Evolutionary conservation across 352 stramenopile species (phyloP).

Genomic region (Pythium dissotocum): DNA sequence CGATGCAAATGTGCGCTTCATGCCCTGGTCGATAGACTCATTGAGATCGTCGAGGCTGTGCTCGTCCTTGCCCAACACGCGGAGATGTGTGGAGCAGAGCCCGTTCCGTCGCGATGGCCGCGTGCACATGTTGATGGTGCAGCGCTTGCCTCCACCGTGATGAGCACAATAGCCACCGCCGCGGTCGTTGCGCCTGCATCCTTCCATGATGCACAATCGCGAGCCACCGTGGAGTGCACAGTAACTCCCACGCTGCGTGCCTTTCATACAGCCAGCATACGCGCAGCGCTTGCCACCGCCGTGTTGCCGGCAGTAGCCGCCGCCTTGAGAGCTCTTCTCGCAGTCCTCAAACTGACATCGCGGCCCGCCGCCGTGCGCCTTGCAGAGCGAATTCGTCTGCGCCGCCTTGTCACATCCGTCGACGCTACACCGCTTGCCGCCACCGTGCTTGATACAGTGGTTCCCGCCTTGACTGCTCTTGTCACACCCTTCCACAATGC

Average conservation of each 20-base stretch:
- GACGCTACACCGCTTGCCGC: conserved; percentile 80
- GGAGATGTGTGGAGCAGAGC: conserved; percentile 78
- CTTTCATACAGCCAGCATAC: conserved; percentile 39
- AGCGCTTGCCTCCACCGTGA: conserved; percentile 79
- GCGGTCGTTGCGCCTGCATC: conserved; percentile 74
- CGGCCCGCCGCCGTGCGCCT: conserved; percentile 44
- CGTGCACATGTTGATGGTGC: conserved; percentile 57
- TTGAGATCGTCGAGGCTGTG: conserved; percentile 26
- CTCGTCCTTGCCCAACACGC: conserved; percentile 15
- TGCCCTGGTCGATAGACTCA: conserved; percentile 12
- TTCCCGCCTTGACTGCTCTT: conserved; percentile 85
- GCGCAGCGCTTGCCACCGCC: conserved; percentile 49
- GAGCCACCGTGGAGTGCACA: conserved; percentile 55
- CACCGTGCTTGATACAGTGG: conserved; percentile 86
- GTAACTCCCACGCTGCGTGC: conserved; percentile 40
- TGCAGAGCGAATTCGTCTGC: conserved; percentile 48
- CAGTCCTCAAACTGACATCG: conserved; percentile 43
- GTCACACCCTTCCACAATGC: conserved; percentile 70
- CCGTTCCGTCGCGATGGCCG: conserved; percentile 78
- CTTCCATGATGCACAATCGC: conserved; percentile 69
- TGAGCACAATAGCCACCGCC: conserved; percentile 31
- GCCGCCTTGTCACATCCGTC: conserved; percentile 76
- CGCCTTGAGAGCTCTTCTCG: conserved; percentile 50
- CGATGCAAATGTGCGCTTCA: conserved; percentile 4
- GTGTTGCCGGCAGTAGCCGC: conserved; percentile 48